phyloP scores from a whole-genome alignment of 2,329 filamentous ascomycete genomes.

The Clarireedia hainanense region DNA sequence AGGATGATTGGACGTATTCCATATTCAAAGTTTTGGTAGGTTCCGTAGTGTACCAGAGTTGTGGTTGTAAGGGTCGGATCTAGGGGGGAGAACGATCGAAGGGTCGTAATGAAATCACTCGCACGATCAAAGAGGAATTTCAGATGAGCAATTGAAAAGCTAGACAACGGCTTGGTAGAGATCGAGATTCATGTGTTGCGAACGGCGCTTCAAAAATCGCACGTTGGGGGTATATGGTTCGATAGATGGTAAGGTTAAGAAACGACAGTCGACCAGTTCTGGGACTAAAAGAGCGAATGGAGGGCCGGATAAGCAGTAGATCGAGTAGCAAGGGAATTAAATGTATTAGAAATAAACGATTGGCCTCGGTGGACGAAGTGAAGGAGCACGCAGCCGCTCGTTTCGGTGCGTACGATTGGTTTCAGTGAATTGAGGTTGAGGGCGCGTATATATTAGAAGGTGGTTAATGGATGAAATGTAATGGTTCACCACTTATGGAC shows the following conservation, averaged over 20 bases:
- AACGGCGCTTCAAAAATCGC: too few species aligned
- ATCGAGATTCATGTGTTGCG: not conserved
- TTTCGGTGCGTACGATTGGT: conserved; percentile 6
- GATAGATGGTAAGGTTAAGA: not conserved
- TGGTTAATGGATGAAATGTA: conserved; percentile 7
- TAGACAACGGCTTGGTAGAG: too few species aligned
- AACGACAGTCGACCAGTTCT: conserved; percentile 1
- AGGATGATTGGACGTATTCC: conserved; percentile 22
- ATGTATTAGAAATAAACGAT: not conserved
- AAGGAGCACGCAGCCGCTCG: conserved; percentile 5
- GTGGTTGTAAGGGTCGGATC: not conserved
- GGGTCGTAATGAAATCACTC: not conserved
- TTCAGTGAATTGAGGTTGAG: conserved; percentile 1
- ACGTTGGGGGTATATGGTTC: not conserved
- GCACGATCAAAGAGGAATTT: too few species aligned
- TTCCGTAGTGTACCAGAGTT: not conserved
- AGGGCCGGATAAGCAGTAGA: not conserved
- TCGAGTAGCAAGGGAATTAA: not conserved
- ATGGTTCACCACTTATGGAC: conserved; percentile 2
- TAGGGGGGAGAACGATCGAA: not conserved
- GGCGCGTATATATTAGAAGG: conserved; percentile 11
- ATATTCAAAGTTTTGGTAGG: conserved; percentile 17
- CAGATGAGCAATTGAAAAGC: not conserved
- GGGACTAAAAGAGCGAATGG: conserved; percentile 13
- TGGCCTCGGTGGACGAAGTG: not conserved